Conservation (phyloP, 2,329 filamentous ascomycete species). For the Hymenoscyphus occultus region DNA sequence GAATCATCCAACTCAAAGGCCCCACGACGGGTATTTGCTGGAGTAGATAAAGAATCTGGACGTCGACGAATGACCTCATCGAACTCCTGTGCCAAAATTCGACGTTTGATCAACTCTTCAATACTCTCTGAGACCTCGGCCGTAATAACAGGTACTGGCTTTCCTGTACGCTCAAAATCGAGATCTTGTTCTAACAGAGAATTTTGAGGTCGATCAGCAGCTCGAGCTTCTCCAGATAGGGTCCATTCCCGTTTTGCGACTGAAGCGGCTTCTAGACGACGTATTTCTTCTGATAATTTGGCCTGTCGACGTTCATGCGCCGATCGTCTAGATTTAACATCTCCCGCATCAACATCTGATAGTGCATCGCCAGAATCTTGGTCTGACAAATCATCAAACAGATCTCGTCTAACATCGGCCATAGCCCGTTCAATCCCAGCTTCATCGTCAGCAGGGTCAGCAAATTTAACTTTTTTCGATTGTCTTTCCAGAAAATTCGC, state of each 20-base stretch:
- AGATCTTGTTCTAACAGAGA: slow-evolving; percentile 92
- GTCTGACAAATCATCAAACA: slow-evolving; percentile 78
- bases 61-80: slow-evolving; percentile 84
- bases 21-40: slow-evolving; percentile 62
- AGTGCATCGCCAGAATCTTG: slow-evolving; percentile 61
- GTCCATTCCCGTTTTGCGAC: slow-evolving; percentile 91
- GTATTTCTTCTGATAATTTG: slow-evolving; percentile 85
- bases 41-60: slow-evolving; percentile 64
- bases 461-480: slow-evolving; percentile 39
- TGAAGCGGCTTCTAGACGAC: slow-evolving; percentile 82
- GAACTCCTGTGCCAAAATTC: slow-evolving; percentile 86
- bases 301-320: slow-evolving; percentile 84
- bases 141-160: slow-evolving; percentile 91
- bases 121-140: slow-evolving; percentile 87
- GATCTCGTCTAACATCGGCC: slow-evolving; percentile 79
- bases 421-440: slow-evolving; percentile 79
- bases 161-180: slow-evolving; percentile 92
- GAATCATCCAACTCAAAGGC: slow-evolving; percentile 73
- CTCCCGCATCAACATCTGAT: slow-evolving; percentile 63
- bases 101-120: slow-evolving; percentile 88
- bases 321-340: slow-evolving; percentile 72
- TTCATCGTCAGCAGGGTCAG: slow-evolving; percentile 49
- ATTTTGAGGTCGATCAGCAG: slow-evolving; percentile 79
- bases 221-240: slow-evolving; percentile 81
- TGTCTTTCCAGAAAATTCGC: slow-evolving; percentile 39